Conservation (phyloP, 345 rosid species). For the Mercurialis annua region DNA sequence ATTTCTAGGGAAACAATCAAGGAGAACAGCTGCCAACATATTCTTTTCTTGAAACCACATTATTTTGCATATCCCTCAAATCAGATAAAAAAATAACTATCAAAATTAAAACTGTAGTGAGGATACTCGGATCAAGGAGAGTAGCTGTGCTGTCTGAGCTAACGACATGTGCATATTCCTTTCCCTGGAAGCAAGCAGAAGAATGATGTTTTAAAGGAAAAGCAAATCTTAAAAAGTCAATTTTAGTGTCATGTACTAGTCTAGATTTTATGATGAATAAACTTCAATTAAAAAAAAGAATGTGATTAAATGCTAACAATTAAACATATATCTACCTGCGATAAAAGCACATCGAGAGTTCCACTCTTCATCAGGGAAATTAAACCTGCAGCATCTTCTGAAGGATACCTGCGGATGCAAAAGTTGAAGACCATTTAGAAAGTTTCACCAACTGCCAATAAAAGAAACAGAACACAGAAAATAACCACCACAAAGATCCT, state of each 20-base stretch:
- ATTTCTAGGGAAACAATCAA: constrained; percentile 47
- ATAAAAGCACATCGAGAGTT: constrained; percentile 41
- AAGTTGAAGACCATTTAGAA: constrained; percentile 9
- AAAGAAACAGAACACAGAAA: not conserved
- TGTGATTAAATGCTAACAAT: not conserved
- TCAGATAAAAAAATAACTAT: not conserved
- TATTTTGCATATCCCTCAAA: not conserved
- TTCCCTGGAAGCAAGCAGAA: constrained; percentile 44
- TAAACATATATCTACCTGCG: constrained; percentile 39
- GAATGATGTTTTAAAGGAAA: not conserved
- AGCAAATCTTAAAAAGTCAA: not conserved
- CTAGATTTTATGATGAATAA: not conserved
- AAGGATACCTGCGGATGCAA: constrained; percentile 33
- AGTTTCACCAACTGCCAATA: not conserved
- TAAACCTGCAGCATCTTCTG: constrained; percentile 31
- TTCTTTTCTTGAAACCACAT: not conserved
- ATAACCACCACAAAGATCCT: not conserved
- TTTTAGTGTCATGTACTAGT: not conserved
- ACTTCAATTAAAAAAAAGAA: not conserved
- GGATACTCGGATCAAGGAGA: constrained; percentile 57
- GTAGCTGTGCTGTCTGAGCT: constrained; percentile 39
- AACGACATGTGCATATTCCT: constrained; percentile 48
- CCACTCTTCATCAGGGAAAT: constrained; percentile 43
- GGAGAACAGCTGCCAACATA: constrained; percentile 23
- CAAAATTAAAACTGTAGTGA: constrained; percentile 18